Percentiles rank a stretch among this genome's conserved stretches.
Evolutionary conservation across 768 basidiomycete species (phyloP).

Genomic region (Pilatotrama ljubarskyi): DNA sequence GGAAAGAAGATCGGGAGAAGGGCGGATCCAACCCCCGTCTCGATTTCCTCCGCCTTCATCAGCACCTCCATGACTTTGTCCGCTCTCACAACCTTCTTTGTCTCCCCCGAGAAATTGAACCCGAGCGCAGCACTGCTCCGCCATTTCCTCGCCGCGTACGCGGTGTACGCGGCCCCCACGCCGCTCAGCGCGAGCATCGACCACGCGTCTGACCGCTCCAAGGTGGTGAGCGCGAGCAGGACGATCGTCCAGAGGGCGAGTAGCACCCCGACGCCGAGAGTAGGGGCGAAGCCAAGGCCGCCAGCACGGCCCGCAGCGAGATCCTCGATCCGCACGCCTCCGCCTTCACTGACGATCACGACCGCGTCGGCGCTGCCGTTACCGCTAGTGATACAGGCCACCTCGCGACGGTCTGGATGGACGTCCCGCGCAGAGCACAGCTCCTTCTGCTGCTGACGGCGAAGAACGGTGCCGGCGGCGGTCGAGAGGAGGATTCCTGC

Average conservation of each 20-base stretch:
- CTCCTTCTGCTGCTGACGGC: conserved; percentile 30
- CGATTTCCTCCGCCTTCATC: conserved; percentile 14
- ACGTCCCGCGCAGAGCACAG: conserved; percentile 28
- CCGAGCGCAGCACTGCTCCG: conserved; percentile 24
- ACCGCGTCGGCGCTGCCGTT: conserved; percentile 31
- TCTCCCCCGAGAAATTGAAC: conserved; percentile 22
- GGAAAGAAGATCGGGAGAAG: conserved; percentile 25
- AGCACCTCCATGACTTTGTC: conserved; percentile 23
- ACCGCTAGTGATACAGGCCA: conserved; percentile 31
- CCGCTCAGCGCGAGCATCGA: conserved; percentile 22
- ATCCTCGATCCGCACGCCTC: conserved; percentile 31
- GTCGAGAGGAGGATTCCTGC: conserved; percentile 28
- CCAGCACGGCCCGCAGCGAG: conserved; percentile 26
- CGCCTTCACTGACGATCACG: conserved; percentile 31
- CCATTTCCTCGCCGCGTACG: conserved; percentile 22
- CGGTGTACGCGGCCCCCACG: conserved; percentile 26
- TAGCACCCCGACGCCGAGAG: conserved; percentile 9
- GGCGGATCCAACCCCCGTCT: conserved; percentile 17
- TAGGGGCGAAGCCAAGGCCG: not conserved
- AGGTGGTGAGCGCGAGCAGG: conserved; percentile 22
- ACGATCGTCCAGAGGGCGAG: conserved; percentile 25
- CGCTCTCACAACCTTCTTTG: conserved; percentile 13
- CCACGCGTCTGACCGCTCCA: conserved; percentile 22
- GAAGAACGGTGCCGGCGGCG: conserved; percentile 16
- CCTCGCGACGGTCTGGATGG: conserved; percentile 20